Base-by-base conservation (phyloP, 2,329 filamentous ascomycete genomes). In the Pyricularia pennisetigena region DNA sequence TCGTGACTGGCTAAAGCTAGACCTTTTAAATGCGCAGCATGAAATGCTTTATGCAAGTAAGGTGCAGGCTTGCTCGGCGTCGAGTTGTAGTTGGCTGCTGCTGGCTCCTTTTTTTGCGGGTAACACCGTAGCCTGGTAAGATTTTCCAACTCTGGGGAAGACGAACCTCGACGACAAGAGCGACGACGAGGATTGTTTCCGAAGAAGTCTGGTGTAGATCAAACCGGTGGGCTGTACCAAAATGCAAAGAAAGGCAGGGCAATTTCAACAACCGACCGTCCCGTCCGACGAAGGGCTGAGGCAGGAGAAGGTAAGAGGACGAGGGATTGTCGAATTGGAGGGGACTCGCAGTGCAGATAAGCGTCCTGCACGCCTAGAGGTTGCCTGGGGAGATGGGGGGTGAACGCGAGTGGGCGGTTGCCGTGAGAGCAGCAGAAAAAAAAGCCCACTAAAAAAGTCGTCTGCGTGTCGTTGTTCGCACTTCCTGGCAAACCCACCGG, bases 331-430 rank as follows among this genome's bases (percentile, higher is more conserved):
- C 54, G 57, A 59, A 32, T 23, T 63, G 66, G 66, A 67, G 66
- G 66, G 66, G 57, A 67, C 54, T 61, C n/a, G 54, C 57, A 35
- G 62, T 61, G n/a, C 41, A 65, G 67, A 65, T 61, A 61, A 61
- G 57, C 57, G 57, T 61, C 57, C 57, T 61, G 57, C 67, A 61
- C n/a, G n/a, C 64, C 68, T 30, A 59, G 26, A 65, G 69, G 70
- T 71, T 71, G 70, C 69, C 70, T 70, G 68, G 70, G 70, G 70
- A 70, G 70, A 71, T 70, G 59, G 65, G 20, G 61, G 67, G 64
- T 68, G 67, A 41, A 57, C 26, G 61, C 61, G 35, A 16, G 62
- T 64, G 62, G 67, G 32, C 59, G 57, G 54, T 49, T 54, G 26
- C n/a, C 24, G 57, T 61, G 57, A 61, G 57, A 61, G 57, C 57